phyloP scores from a whole-genome alignment of 176 grass and related monocot species.

The Musa troglodytarum region DNA sequence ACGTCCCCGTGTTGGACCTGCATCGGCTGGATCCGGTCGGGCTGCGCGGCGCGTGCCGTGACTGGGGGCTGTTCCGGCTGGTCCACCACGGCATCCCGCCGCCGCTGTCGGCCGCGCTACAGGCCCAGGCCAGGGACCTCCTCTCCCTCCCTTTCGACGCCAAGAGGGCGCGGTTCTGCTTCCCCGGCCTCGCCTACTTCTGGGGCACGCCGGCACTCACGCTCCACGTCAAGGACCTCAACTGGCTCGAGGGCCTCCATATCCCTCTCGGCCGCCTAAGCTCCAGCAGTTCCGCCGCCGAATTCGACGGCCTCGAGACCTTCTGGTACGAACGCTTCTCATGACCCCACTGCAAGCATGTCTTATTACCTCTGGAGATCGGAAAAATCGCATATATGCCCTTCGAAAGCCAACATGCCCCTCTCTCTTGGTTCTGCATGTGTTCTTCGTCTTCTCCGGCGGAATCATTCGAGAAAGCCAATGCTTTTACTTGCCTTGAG shows the following conservation, averaged over 20 bases:
- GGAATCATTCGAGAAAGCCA: too few species aligned
- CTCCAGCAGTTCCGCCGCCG: neutral
- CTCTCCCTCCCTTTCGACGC: constrained; percentile 28
- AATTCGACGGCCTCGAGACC: neutral
- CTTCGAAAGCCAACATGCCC: too few species aligned
- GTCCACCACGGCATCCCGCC: constrained; percentile 53
- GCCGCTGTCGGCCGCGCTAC: constrained; percentile 26
- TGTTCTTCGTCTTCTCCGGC: too few species aligned
- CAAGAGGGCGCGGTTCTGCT: constrained; percentile 17
- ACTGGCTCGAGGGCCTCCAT: constrained; percentile 74
- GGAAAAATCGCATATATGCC: neutral
- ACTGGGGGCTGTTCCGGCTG: constrained; percentile 42
- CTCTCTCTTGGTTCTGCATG: too few species aligned
- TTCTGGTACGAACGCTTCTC: neutral
- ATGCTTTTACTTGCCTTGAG: too few species aligned
- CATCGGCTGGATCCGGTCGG: constrained; percentile 2
- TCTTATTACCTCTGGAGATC: neutral
- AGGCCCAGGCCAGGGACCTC: constrained; percentile 6
- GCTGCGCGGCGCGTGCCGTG: constrained; percentile 25
- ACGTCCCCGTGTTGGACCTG: constrained; percentile 21
- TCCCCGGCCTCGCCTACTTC: constrained; percentile 37
- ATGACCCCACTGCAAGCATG: too few species aligned
- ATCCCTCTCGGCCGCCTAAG: constrained; percentile 14
- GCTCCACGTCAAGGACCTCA: constrained; percentile 37
- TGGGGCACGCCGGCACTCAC: constrained; percentile 58